Base-by-base conservation (phyloP, 139 green algal genomes). In the Zygnema circumcarinatum region DNA sequence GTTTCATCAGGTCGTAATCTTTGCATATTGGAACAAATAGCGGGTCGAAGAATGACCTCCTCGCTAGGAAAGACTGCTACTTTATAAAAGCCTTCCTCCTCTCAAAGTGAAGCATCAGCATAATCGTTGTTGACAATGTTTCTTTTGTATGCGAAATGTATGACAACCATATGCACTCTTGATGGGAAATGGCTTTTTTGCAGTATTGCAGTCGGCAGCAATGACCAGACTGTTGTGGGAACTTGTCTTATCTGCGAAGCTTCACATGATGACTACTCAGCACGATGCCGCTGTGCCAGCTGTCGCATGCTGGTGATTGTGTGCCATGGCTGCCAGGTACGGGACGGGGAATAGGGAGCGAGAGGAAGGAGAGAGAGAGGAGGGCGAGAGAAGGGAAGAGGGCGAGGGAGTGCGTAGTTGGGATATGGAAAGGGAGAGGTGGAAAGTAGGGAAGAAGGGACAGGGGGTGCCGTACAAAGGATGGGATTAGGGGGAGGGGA, bases 251-350 rank as follows among this genome's bases (percentile, higher is more conserved):
- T 68, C 38, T 97, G 95, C 87, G 39, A 32, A 25, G 0, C 21
- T 7, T 31, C 85, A 0, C 93, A 91, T 72, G 94, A 94, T 62
- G 90, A 94, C 76, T 96, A 96, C 89, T 52, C 74, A 2, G 74
- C 35, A 29, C 74, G 92, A 35, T 38, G 20, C 3, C 85, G 92
- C 56, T 95, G 93, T 85, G 22, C 29, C n/a, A 1, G 11, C 53
- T 95, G 93, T 89, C 90, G 93, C 54, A 88, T 95, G 86, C 93
- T 95, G 1, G 81, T 95, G 35, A 88, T 95, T 29, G 31, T 92
- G 16, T 95, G 93, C 90, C 25, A 42, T 7, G 2, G 11, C n/a
- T 95, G 93, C 73, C 83, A 79, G 76, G 83, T 80, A 36, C 20
- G 75, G 25, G 75, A 52, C 33, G 3, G 32, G 22, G 75, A 35